Evolutionary conservation across 768 basidiomycete genomes (phyloP), one percentile per base, ranked within the genome.

Genomic region (Leucocoprinus birnbaumii): DNA sequence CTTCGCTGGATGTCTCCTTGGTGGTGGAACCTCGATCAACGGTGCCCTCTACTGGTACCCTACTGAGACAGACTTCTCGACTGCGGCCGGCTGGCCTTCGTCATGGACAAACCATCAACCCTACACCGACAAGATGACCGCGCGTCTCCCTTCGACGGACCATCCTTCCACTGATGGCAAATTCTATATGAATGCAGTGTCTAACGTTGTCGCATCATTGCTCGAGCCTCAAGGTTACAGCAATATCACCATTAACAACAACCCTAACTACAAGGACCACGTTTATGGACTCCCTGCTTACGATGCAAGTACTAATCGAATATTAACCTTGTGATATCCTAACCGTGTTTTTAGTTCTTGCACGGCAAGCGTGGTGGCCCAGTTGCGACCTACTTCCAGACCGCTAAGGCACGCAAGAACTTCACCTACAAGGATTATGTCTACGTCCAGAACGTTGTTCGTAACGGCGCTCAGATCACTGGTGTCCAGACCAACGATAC

Each of bases 401-500:
- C 83, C n/a, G 81, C 84, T 3, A 68, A 69, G 51, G 69, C 73
- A 11, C 78, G 84, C 24, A 62, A 68, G 6, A 84, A 84, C 69
- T 75, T 84, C 58, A 72, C 70, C 1, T 76, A 78, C 68, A 76
- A 70, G 60, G 71, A 77, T 51, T 75, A 80, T 61, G 75, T 74
- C 18, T 68, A 71, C 34, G 84, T 80, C 40, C 67, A 70, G 21
- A 77, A 78, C 61, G 77, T 86, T 51, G 77, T 80, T 24, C 82
- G 84, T 43, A 81, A 80, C 57, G 81, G 83, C 38, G 66, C 76
- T 24, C 68, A 71, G 46, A 80, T 85, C 61, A 77, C 75, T 31
- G 83, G 84, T 60, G 83, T 86, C 19, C 73, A 78, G 63, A 84
- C 83, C 22, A 83, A 85, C 69, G 76, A 86, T 63, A 77, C 79